Base-by-base conservation (phyloP, 2,329 filamentous ascomycete genomes). In the Penicillium sp. region DNA sequence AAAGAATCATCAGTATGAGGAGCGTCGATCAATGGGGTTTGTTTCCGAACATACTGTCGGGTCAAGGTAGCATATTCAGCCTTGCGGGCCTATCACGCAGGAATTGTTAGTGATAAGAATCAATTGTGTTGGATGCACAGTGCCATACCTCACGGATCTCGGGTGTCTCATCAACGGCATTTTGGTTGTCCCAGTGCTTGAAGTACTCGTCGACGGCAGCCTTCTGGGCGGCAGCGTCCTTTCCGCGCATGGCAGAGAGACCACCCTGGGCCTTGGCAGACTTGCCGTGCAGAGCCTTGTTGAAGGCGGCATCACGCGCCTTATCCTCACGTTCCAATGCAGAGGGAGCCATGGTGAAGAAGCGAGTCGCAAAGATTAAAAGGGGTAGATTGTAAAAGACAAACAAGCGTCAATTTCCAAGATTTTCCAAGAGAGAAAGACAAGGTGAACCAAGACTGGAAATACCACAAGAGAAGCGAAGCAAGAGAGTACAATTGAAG, bases 141-240 rank as follows among this genome's bases (percentile, higher is more conserved):
- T 21, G 47, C 36, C 84, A 66, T 78, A 91, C 90, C 77, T 91
- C 89, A 72, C 93, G 87, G 67, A 85, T 88, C 70, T 89, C 90
- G 54, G 88, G 85, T 1, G 93, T 97, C 83, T 99, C 94, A 42
- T 88, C 84, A 62, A 83, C 86, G 47, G 81, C 89, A 45, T 80
- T 78, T 79, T 96, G 92, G 81, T 93, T 89, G 77, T 96, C 91
- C 90, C 90, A 96, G 75, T 96, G 92, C 83, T 96, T 96, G 82
- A 96, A 96, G 79, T 96, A 96, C 75, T 96, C 90, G 72, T 94
- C 90, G 29, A 93, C 85, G 47, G 91, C 91, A 52, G 88, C 88
- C 74, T 91, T 86, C 73, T 96, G 90, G 8, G 91, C 91, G 31
- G 81, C 79, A 71, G 82, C 80, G 75, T 94, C 88, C 81, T 99